Conservation (phyloP, 139 green algal genomes). For the Chlamydomonas applanata region DNA sequence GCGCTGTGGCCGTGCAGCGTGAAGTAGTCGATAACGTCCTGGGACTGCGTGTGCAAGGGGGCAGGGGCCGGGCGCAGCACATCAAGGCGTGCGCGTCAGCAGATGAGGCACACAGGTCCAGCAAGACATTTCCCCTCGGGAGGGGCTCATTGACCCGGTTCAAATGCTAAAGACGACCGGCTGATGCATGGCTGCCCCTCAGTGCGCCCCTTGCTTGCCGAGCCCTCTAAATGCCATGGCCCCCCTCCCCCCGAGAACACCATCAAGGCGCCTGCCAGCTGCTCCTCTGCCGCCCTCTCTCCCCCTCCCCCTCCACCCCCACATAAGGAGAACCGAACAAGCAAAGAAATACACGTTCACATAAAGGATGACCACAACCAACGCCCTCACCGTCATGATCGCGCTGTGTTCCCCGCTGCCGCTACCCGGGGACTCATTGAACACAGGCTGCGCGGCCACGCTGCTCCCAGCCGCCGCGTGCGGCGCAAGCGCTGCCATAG, state of each 20-base stretch:
- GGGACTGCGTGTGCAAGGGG: slow-evolving; percentile 18
- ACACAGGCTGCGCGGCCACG: slow-evolving; percentile 39
- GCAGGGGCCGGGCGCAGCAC: too few species aligned
- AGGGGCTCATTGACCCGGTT: too few species aligned
- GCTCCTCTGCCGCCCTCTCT: too few species aligned
- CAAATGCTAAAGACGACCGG: background rate
- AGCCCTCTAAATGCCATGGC: too few species aligned
- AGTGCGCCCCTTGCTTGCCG: background rate
- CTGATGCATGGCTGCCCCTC: background rate
- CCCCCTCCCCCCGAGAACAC: too few species aligned
- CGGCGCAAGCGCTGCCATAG: background rate
- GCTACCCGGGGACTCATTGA: slow-evolving; percentile 10
- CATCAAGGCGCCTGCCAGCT: too few species aligned
- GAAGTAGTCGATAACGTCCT: slow-evolving; percentile 50
- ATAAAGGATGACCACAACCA: too few species aligned
- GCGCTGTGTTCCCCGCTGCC: background rate
- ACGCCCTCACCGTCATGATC: slow-evolving; percentile 21
- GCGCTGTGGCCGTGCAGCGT: slow-evolving; percentile 38
- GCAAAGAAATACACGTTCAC: background rate
- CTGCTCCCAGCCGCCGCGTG: background rate
- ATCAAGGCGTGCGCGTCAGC: too few species aligned
- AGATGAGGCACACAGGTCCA: background rate
- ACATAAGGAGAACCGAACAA: too few species aligned
- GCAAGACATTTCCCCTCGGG: background rate
- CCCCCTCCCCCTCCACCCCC: background rate